Base-by-base conservation (phyloP, 805 yeast genomes). In the Candida suzukii region DNA sequence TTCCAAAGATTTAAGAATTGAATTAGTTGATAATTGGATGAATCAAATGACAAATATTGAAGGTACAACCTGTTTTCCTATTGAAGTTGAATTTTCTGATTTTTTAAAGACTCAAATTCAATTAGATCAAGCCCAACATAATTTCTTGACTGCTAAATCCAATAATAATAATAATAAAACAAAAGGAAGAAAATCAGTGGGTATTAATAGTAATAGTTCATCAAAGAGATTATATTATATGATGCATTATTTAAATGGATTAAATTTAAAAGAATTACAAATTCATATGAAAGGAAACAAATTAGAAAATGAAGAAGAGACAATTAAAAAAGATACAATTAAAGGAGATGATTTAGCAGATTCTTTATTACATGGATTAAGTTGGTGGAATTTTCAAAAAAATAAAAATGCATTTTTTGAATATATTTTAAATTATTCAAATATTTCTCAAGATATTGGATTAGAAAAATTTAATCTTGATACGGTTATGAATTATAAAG, bases 291-390 rank as follows among this genome's bases (percentile, higher is more conserved):
- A 35, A 14, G 27, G 14, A 4, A 28, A 20, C 11, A n/a, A 35
- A 3, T 4, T 14, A 5, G 26, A 24, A 24, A 27, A 8, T 12
- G 12, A 27, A 3, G 41, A 9, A 18, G 5, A 10, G 5, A 31
- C n/a, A 18, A 11, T 5, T 12, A 21, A 34, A n/a, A 53, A 51
- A 40, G 48, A 51, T 8, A 40, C 28, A 3, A 47, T 43, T 11
- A 81, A 81, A 53, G 73, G 74, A 34, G 90, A 82, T 53, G 90
- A 82, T 54, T 60, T 81, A 41, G 73, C 79, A 9, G 90, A 82
- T 54, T 68, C 82, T 1, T 60, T 81, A n/a, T 58, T 81, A 14
- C 86, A 82, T 54, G 83, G 76, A 1, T 44, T 79, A 2, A 67
- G 74, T 1, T 73, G 75, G 67, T 40, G 64, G 13, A 51, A 60